phyloP scores from a whole-genome alignment of 148 eudicot genomes.

The Silene uniflora region DNA sequence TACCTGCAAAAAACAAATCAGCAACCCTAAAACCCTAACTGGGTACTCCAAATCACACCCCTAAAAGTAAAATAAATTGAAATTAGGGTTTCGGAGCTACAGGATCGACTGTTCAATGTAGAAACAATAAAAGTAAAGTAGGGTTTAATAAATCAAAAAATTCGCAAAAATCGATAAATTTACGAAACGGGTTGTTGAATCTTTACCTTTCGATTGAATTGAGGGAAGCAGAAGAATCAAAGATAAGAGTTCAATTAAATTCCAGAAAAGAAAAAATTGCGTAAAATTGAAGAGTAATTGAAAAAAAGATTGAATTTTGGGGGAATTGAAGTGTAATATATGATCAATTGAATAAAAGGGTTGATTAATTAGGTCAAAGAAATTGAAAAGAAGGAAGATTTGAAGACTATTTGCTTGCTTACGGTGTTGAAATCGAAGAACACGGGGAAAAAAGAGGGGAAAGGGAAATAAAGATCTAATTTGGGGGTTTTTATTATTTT shows the following conservation, averaged over 20 bases:
- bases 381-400: not conserved
- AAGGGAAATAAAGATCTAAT: not conserved
- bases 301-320: not conserved
- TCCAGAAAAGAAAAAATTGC: not conserved
- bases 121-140: not conserved
- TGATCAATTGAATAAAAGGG: not conserved
- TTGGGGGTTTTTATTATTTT: not conserved
- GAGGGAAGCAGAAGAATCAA: not conserved
- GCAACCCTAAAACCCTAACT: constrained; percentile 28
- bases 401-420: not conserved
- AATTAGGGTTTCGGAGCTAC: constrained; percentile 27
- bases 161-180: not conserved
- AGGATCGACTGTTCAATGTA: constrained; percentile 22
- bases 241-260: not conserved
- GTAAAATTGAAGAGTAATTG: not conserved
- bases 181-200: not conserved
- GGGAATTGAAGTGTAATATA: not conserved
- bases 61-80: not conserved
- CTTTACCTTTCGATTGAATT: constrained; percentile 2
- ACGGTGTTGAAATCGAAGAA: not conserved
- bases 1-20: constrained; percentile 22
- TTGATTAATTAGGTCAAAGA: not conserved
- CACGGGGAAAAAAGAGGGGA: not conserved
- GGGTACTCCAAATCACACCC: constrained; percentile 1
- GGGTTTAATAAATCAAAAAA: constrained; percentile 5